A percentile compares a stretch with the other conserved stretches of the same genome.
These are phyloP conservation scores for Lactarius vividus DNA, from an alignment of 768 basidiomycete species.

Conservation along the genomic window DNA sequence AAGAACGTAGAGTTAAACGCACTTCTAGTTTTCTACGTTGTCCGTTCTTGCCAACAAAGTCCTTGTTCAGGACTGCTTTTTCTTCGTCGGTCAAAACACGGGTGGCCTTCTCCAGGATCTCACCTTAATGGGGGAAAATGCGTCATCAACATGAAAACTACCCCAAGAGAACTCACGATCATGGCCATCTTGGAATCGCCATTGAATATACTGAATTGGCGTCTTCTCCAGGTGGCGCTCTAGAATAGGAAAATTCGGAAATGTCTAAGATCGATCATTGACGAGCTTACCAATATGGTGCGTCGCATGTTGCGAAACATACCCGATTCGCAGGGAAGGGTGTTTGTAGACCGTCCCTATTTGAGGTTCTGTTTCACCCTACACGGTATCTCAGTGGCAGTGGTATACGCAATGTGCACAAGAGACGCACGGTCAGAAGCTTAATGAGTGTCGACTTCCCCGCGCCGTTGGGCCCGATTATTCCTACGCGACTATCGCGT, in stretches of 20 bases:
- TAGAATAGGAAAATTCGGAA: slow-evolving; percentile 32
- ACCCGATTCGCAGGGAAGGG: slow-evolving; percentile 89
- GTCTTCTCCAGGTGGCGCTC: slow-evolving; percentile 96
- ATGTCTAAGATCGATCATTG: slow-evolving; percentile 7
- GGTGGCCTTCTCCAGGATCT: slow-evolving; percentile 87
- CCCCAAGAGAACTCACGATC: slow-evolving; percentile 62
- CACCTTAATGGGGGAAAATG: slow-evolving; percentile 47
- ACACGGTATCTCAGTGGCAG: slow-evolving; percentile 6
- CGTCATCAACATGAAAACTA: slow-evolving; percentile 18
- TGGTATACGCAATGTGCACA: slow-evolving; percentile 10
- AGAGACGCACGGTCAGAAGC: slow-evolving; percentile 67
- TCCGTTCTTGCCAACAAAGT: slow-evolving; percentile 90
- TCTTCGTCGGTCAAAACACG: slow-evolving; percentile 90
- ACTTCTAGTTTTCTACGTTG: slow-evolving; percentile 90
- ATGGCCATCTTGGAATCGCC: slow-evolving; percentile 98
- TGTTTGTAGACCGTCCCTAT: slow-evolving; percentile 93
- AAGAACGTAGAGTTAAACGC: slow-evolving; percentile 24
- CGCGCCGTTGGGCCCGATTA: slow-evolving; percentile 91
- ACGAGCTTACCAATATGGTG: slow-evolving; percentile 77
- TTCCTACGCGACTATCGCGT: slow-evolving; percentile 73
- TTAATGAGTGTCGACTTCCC: slow-evolving; percentile 97
- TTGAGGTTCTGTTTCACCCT: slow-evolving; percentile 92
- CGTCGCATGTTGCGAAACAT: slow-evolving; percentile 97
- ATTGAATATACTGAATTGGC: slow-evolving; percentile 94
- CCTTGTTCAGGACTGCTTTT: slow-evolving; percentile 68